Conservation (phyloP, 805 yeast genomes). For the Sugiyamaella valdiviana region DNA sequence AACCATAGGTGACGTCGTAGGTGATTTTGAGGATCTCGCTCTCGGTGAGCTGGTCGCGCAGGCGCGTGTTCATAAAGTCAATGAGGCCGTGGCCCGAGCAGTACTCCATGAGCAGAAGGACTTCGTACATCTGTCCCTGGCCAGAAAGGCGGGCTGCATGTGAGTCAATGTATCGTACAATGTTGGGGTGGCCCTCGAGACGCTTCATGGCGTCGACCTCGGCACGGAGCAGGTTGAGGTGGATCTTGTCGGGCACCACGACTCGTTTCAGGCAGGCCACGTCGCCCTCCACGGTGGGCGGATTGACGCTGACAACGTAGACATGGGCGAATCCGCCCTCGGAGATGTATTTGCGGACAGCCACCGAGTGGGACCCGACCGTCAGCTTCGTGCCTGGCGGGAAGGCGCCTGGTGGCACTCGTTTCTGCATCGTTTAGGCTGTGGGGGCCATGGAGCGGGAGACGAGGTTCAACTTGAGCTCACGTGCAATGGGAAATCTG, state of each 20-base stretch:
- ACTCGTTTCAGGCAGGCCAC: slow-evolving; percentile 86
- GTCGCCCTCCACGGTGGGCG: slow-evolving; percentile 48
- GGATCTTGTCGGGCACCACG: slow-evolving; percentile 86
- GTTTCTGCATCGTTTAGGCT: slow-evolving; percentile 11
- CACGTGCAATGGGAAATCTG: not conserved
- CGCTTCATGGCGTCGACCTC: slow-evolving; percentile 98
- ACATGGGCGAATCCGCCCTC: slow-evolving; percentile 96
- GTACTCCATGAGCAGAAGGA: slow-evolving; percentile 84
- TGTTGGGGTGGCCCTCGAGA: slow-evolving; percentile 65
- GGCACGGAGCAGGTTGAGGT: slow-evolving; percentile 74
- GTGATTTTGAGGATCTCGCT: slow-evolving; percentile 74
- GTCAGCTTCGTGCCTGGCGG: slow-evolving; percentile 70
- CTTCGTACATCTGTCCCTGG: slow-evolving; percentile 61
- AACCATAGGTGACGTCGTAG: slow-evolving; percentile 72
- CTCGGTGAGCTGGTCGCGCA: slow-evolving; percentile 71
- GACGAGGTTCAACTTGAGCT: not conserved
- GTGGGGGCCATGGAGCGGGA: not conserved
- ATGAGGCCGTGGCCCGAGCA: slow-evolving; percentile 79
- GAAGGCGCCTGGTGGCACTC: slow-evolving; percentile 55
- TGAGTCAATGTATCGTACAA: slow-evolving; percentile 89
- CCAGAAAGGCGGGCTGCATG: slow-evolving; percentile 72
- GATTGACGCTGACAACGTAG: slow-evolving; percentile 67
- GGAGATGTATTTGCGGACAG: slow-evolving; percentile 64
- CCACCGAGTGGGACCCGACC: slow-evolving; percentile 78
- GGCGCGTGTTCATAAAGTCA: slow-evolving; percentile 83